Evolutionary conservation across 192 early-diverging fungal genomes (phyloP), one percentile per base, ranked within the genome.

Genomic region (Spinellus fusiger): DNA sequence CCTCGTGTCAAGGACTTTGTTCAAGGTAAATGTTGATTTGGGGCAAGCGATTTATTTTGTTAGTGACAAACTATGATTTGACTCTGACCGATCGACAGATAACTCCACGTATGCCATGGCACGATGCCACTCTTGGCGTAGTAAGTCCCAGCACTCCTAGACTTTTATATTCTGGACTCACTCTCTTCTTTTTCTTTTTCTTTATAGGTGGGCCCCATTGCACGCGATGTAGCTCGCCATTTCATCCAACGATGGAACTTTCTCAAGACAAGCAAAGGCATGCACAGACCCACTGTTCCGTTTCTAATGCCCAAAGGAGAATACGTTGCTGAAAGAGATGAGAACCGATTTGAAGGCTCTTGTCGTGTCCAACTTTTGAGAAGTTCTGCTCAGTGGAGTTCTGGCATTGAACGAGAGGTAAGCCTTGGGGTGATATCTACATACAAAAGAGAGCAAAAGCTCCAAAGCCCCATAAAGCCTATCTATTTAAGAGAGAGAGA

Each of bases 181-280:
- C 32, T 10, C 6, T 27, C 6, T 38, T 22, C 9, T 34, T 46
- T 56, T 29, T 38, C 16, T 23, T n/a, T n/a, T n/a, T n/a, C n/a
- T n/a, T n/a, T n/a, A n/a, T 61, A 77, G 68, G 73, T 88, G 20
- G 93, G 91, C 6, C 82, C 82, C 57, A 79, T 88, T 2, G 90
- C 88, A n/a, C 86, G 84, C 25, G 93, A 95, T 50, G 77, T 93
- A 37, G 89, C 90, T 3, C 82, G 87, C 28, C 91, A 94, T 65
- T 94, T 94, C 66, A 87, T 93, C 49, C 84, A 92, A 73, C 81
- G 92, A 13, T 93, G 91, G 93, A 93, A 90, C 65, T 92, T 90
- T 71, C 76, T 91, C 53, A 93, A 93, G 59, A 75, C 78, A 52
- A 71, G 77, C 51, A 88, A 88, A 65, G 84, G 77, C 27, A 76